Evolutionary conservation across 2,329 filamentous ascomycete species (phyloP).

Genomic region (Fusarium pseudograminearum): DNA sequence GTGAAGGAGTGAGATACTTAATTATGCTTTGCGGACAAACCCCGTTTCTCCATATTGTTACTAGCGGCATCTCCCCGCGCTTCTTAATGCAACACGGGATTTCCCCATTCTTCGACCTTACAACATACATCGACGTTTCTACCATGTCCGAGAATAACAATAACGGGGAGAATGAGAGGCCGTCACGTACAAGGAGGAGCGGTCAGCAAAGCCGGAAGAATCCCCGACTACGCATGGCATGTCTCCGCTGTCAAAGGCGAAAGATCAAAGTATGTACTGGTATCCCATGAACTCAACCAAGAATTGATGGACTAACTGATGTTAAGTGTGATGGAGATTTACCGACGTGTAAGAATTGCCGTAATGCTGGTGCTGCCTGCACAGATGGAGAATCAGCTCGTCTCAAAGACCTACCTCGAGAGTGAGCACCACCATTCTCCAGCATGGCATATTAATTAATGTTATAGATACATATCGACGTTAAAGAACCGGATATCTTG

Average conservation of each 20-base stretch:
- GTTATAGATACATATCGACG: conserved; percentile 48
- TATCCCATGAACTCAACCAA: background rate
- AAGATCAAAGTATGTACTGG: conserved; percentile 59
- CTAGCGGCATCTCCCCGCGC: conserved; percentile 37
- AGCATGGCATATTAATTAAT: background rate
- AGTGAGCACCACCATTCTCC: conserved; percentile 46
- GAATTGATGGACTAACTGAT: background rate
- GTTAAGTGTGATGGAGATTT: conserved; percentile 58
- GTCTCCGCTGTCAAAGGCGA: conserved; percentile 59
- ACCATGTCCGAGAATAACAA: conserved; percentile 32
- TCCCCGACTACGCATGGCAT: conserved; percentile 48
- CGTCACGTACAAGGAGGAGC: conserved; percentile 26
- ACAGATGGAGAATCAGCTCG: conserved; percentile 58
- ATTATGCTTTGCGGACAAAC: conserved; percentile 8
- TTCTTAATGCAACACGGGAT: background rate
- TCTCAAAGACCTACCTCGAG: conserved; percentile 56
- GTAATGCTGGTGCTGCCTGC: conserved; percentile 56
- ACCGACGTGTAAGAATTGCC: conserved; percentile 58
- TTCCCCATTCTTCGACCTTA: conserved; percentile 26
- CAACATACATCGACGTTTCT: background rate
- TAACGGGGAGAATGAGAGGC: background rate
- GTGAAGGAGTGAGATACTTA: background rate
- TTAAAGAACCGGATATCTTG: conserved; percentile 58
- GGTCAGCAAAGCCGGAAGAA: conserved; percentile 42
- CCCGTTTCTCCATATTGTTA: conserved; percentile 7